Percentiles rank a stretch among this genome's conserved stretches.
phyloP scores from a whole-genome alignment of 1,284 basidiomycete genomes.

The Trametes hirsuta region DNA sequence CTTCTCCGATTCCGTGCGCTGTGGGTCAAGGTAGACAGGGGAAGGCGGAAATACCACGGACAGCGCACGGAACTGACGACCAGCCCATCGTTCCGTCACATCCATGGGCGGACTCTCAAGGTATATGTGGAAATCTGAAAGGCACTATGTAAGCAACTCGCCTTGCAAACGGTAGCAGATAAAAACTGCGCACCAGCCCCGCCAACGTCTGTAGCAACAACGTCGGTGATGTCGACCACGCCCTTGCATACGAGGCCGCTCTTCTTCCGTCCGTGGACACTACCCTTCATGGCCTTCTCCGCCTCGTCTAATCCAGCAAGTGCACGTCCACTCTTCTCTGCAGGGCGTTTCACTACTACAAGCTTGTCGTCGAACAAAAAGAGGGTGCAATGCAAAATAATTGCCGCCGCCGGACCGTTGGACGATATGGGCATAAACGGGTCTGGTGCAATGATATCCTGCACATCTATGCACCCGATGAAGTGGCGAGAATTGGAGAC shows the following conservation, averaged over 20 bases:
- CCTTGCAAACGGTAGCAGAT: not conserved
- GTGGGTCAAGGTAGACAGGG: conserved; percentile 64
- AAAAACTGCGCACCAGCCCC: conserved; percentile 59
- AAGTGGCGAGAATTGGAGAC: conserved; percentile 88
- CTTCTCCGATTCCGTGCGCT: conserved; percentile 67
- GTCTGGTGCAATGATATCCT: conserved; percentile 66
- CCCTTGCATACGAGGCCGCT: conserved; percentile 87
- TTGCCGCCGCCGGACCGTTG: conserved; percentile 25
- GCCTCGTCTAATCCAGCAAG: conserved; percentile 87
- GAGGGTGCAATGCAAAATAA: conserved; percentile 78
- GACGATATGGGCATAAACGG: conserved; percentile 43
- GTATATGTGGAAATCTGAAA: conserved; percentile 80
- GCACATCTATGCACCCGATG: conserved; percentile 93
- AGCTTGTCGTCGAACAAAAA: conserved; percentile 97
- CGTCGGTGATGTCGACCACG: conserved; percentile 81
- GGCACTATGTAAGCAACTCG: not conserved
- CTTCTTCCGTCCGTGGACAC: conserved; percentile 68
- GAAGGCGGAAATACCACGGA: conserved; percentile 74
- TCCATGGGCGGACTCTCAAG: conserved; percentile 81
- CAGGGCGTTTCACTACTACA: conserved; percentile 87
- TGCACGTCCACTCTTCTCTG: conserved; percentile 72
- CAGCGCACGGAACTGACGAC: conserved; percentile 78
- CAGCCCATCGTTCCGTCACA: conserved; percentile 82
- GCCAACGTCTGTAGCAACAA: conserved; percentile 86
- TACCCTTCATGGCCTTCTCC: conserved; percentile 71